phyloP scores from a whole-genome alignment of 306 rosid species.

The Pyrus pyrifolia region DNA sequence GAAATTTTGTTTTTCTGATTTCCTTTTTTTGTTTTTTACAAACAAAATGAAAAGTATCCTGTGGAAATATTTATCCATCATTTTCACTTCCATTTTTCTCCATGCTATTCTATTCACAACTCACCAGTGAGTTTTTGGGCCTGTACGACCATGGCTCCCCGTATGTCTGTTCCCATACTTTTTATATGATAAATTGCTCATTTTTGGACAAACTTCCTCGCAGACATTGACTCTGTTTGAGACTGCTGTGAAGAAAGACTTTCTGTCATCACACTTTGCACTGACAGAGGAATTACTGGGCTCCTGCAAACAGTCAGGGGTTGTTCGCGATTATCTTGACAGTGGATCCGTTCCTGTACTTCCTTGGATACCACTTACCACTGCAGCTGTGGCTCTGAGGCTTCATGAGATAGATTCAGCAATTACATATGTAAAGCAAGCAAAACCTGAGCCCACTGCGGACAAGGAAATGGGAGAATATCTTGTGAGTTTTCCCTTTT shows the following conservation, averaged over 20 bases:
- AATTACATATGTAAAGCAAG: slow-evolving; percentile 41
- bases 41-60: not conserved
- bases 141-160: not conserved
- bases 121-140: not conserved
- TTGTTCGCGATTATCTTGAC: slow-evolving; percentile 34
- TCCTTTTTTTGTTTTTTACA: not conserved
- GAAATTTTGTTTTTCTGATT: not conserved
- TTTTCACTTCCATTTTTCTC: not conserved
- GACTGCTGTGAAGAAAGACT: slow-evolving; percentile 59
- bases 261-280: slow-evolving; percentile 58
- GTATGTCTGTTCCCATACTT: not conserved
- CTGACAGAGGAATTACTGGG: slow-evolving; percentile 68
- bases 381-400: slow-evolving; percentile 82
- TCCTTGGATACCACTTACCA: slow-evolving; percentile 91
- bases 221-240: slow-evolving; percentile 75
- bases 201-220: slow-evolving; percentile 14
- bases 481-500: slow-evolving; percentile 35
- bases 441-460: slow-evolving; percentile 45
- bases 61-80: not conserved
- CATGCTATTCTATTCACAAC: not conserved
- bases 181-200: slow-evolving; percentile 8
- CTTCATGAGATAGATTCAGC: slow-evolving; percentile 79
- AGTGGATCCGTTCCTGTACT: slow-evolving; percentile 49
- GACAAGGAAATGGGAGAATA: slow-evolving; percentile 44
- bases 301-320: slow-evolving; percentile 29